Evolutionary conservation across 495 filamentous ascomycete species (phyloP).

Genomic region (Copromyces sp.): DNA sequence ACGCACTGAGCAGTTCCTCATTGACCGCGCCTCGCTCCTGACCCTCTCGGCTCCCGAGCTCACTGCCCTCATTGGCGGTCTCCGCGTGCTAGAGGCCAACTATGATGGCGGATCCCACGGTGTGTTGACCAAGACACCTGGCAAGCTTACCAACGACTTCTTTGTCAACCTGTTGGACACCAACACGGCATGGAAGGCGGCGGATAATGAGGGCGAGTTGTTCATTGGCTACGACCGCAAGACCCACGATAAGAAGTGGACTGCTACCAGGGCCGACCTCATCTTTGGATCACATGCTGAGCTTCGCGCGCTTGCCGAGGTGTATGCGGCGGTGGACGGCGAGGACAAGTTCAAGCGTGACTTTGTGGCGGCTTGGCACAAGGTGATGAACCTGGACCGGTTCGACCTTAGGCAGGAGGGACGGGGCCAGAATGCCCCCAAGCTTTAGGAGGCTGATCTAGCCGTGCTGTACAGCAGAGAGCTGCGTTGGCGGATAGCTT

Average conservation of each 20-base stretch:
- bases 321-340: conserved; percentile 47
- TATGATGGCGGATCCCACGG: conserved; percentile 52
- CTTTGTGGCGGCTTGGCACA: conserved; percentile 59
- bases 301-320: conserved; percentile 56
- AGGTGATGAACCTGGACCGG: conserved; percentile 62
- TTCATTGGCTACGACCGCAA: conserved; percentile 57
- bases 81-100: conserved; percentile 56
- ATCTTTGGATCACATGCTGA: conserved; percentile 63
- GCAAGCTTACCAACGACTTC: conserved; percentile 63
- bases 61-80: conserved; percentile 55
- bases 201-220: conserved; percentile 33
- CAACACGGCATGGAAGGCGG: conserved; percentile 51
- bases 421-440: neutral
- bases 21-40: conserved; percentile 58
- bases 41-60: conserved; percentile 58
- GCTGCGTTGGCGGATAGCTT: neutral
- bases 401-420: conserved; percentile 38
- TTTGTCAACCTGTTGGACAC: conserved; percentile 65
- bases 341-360: conserved; percentile 56
- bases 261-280: conserved; percentile 55
- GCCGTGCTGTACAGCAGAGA: neutral
- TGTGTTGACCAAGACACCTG: conserved; percentile 52
- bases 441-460: neutral
- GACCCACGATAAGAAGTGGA: conserved; percentile 58
- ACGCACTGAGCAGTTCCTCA: conserved; percentile 51